A percentile compares a stretch with the other conserved stretches of the same genome.
Evolutionary conservation across 768 basidiomycete genomes (phyloP).

Genomic region (Scleroderma citrinum): DNA sequence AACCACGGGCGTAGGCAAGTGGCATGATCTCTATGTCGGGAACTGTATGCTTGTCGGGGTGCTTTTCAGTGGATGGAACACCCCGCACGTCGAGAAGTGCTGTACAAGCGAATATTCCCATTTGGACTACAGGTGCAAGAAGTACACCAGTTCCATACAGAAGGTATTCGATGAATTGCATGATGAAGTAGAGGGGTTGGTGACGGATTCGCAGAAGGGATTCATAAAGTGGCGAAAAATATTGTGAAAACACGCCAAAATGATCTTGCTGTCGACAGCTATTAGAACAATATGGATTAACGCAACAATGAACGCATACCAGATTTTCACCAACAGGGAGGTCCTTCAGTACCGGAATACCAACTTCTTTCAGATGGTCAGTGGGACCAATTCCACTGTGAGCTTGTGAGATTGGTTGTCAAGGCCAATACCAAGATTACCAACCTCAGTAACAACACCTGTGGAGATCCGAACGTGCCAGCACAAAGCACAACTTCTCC

Average conservation of each 20-base stretch:
- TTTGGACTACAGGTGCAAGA: slow-evolving; percentile 24
- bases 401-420: background rate
- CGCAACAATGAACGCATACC: slow-evolving; percentile 9
- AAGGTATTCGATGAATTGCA: slow-evolving; percentile 29
- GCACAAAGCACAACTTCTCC: slow-evolving; percentile 28
- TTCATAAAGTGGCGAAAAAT: slow-evolving; percentile 26
- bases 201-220: slow-evolving; percentile 22
- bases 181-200: slow-evolving; percentile 22
- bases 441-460: slow-evolving; percentile 33
- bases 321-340: slow-evolving; percentile 29
- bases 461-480: slow-evolving; percentile 38
- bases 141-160: slow-evolving; percentile 30
- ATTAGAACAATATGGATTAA: background rate
- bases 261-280: slow-evolving; percentile 32
- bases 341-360: slow-evolving; percentile 24
- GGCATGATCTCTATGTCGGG: slow-evolving; percentile 39
- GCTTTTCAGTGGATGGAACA: slow-evolving; percentile 6
- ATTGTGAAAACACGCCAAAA: slow-evolving; percentile 28
- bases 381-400: slow-evolving; percentile 40
- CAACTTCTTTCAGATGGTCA: slow-evolving; percentile 25
- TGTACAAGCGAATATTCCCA: slow-evolving; percentile 26
- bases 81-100: slow-evolving; percentile 18
- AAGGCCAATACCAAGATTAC: background rate
- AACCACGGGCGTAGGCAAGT: slow-evolving; percentile 5
- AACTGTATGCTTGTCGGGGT: slow-evolving; percentile 18